phyloP scores from a whole-genome alignment of 2,329 filamentous ascomycete genomes.

The Fusarium sp. region DNA sequence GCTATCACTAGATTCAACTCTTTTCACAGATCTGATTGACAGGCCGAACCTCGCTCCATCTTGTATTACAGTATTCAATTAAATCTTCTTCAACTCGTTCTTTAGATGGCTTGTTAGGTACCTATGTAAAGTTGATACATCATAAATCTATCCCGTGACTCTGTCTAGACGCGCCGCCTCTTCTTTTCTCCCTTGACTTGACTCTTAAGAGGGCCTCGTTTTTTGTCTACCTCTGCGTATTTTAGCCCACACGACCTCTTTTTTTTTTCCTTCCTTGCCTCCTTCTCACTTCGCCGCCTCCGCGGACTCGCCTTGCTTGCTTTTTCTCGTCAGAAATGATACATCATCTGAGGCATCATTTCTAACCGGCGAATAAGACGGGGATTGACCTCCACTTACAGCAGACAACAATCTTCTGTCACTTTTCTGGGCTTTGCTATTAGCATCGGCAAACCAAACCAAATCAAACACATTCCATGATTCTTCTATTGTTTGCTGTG shows the following conservation, averaged over 20 bases:
- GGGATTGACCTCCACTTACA: slow-evolving; percentile 8
- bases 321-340: slow-evolving; percentile 26
- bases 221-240: slow-evolving; percentile 2
- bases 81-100: background rate
- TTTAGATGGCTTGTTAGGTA: background rate
- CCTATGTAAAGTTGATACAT: slow-evolving; percentile 34
- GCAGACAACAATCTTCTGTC: slow-evolving; percentile 1
- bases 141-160: slow-evolving; percentile 29
- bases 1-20: background rate
- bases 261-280: background rate
- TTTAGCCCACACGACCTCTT: background rate
- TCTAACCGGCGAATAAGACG: slow-evolving; percentile 12
- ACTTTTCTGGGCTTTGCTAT: background rate
- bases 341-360: slow-evolving; percentile 26
- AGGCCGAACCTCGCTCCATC: background rate
- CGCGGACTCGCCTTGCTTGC: slow-evolving; percentile 5
- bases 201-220: background rate
- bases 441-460: background rate
- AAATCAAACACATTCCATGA: slow-evolving; percentile 8
- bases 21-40: background rate
- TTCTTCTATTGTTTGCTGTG: background rate
- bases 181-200: slow-evolving; percentile 3
- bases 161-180: slow-evolving; percentile 19
- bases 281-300: slow-evolving; percentile 17
- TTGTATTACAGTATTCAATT: background rate